These are phyloP conservation scores for Xylariaceae sp. DNA, from an alignment of 2,329 filamentous ascomycete species.

Conservation along the genomic window DNA sequence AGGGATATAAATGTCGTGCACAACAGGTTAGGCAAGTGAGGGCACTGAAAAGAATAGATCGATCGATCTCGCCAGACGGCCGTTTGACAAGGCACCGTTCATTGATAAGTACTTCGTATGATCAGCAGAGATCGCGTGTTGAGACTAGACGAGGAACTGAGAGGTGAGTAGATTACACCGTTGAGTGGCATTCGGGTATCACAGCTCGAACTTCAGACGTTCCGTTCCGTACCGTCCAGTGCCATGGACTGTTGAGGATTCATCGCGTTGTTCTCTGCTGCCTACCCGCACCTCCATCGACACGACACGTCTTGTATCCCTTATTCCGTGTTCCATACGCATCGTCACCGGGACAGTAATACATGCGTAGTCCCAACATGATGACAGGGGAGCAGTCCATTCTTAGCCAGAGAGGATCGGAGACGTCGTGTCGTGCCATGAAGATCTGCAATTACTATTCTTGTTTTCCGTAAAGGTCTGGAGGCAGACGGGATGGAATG, in stretches of 20 bases:
- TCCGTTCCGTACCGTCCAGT: background rate
- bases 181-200: background rate
- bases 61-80: slow-evolving; percentile 1
- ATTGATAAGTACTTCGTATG: background rate
- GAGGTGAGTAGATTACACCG: background rate
- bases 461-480: no score
- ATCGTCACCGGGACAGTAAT: no score
- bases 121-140: background rate
- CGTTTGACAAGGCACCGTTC: background rate
- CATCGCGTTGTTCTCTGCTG: background rate
- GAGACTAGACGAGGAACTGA: background rate
- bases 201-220: background rate
- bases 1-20: background rate
- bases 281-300: background rate
- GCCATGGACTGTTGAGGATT: background rate
- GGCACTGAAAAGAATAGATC: background rate
- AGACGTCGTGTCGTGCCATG: no score
- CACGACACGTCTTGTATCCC: background rate
- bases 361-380: no score
- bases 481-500: no score
- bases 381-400: no score
- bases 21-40: background rate
- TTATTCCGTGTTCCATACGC: no score
- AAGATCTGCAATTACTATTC: no score
- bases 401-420: no score